These are phyloP conservation scores for Solanum dulcamara DNA, from an alignment of 257 asterid genomes.

Conservation along the genomic window DNA sequence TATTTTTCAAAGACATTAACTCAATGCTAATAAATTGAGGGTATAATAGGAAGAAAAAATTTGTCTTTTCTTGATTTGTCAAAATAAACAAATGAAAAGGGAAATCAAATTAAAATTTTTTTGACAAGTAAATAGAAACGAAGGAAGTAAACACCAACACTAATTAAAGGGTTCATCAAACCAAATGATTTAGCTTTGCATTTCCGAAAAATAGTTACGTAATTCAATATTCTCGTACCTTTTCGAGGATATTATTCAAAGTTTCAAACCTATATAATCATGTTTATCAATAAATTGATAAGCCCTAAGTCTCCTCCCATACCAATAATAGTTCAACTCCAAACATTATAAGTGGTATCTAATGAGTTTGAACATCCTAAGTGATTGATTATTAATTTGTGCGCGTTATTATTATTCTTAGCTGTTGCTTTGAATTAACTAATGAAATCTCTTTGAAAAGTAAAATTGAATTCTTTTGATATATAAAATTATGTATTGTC, in stretches of 20 bases:
- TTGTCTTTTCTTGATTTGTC: too few species aligned
- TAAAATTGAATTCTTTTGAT: not conserved
- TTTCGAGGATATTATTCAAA: too few species aligned
- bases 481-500: not conserved
- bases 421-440: not conserved
- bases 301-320: not conserved
- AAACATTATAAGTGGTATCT: not conserved
- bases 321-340: not conserved
- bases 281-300: not conserved
- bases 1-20: too few species aligned
- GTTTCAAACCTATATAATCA: not conserved
- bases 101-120: too few species aligned
- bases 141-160: too few species aligned
- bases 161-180: not conserved
- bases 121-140: too few species aligned
- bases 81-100: too few species aligned
- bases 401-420: not conserved
- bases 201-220: too few species aligned
- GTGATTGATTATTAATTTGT: not conserved
- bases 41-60: too few species aligned
- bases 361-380: not conserved
- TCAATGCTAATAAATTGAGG: too few species aligned
- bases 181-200: not conserved
- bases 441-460: not conserved
- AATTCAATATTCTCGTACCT: too few species aligned